Evolutionary conservation across 2,329 filamentous ascomycete species (phyloP).

Genomic region (Fusarium verrucosum): DNA sequence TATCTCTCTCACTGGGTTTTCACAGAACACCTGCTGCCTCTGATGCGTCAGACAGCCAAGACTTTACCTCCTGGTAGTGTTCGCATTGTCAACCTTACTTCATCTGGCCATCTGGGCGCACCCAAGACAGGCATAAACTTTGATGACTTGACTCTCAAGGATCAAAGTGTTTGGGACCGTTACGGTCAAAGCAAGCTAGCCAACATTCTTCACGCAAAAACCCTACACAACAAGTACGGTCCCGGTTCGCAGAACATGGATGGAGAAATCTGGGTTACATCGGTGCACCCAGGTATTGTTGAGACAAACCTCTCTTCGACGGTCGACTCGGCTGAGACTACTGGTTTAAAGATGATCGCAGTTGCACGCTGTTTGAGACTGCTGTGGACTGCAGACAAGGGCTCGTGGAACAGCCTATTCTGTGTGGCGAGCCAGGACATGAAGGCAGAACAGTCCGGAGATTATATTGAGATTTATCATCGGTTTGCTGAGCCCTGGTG

Average conservation of each 20-base stretch:
- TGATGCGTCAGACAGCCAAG: slow-evolving; percentile 26
- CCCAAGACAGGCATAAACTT: slow-evolving; percentile 31
- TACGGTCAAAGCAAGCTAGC: slow-evolving; percentile 36
- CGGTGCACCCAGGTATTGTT: slow-evolving; percentile 29
- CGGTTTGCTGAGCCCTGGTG: slow-evolving; percentile 26
- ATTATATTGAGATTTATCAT: slow-evolving; percentile 21
- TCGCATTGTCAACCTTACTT: slow-evolving; percentile 32
- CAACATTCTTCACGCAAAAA: slow-evolving; percentile 32
- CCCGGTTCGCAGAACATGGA: slow-evolving; percentile 8
- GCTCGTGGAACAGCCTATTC: slow-evolving; percentile 33
- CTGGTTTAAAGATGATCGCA: neutral
- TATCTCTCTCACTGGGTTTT: slow-evolving; percentile 33
- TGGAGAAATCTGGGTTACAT: slow-evolving; percentile 27
- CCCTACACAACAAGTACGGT: slow-evolving; percentile 19
- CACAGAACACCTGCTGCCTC: slow-evolving; percentile 19
- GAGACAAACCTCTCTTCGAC: slow-evolving; percentile 5
- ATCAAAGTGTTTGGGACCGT: neutral
- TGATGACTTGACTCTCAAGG: neutral
- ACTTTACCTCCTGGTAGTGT: slow-evolving; percentile 3
- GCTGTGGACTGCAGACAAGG: slow-evolving; percentile 12
- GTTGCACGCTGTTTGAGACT: neutral
- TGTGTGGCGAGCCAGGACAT: slow-evolving; percentile 24
- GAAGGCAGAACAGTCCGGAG: slow-evolving; percentile 23
- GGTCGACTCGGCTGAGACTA: neutral
- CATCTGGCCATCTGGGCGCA: slow-evolving; percentile 16